Percentiles rank a stretch among this genome's conserved stretches.
Conservation (phyloP, 1,139 yeast species). For the Candida sp. region DNA sequence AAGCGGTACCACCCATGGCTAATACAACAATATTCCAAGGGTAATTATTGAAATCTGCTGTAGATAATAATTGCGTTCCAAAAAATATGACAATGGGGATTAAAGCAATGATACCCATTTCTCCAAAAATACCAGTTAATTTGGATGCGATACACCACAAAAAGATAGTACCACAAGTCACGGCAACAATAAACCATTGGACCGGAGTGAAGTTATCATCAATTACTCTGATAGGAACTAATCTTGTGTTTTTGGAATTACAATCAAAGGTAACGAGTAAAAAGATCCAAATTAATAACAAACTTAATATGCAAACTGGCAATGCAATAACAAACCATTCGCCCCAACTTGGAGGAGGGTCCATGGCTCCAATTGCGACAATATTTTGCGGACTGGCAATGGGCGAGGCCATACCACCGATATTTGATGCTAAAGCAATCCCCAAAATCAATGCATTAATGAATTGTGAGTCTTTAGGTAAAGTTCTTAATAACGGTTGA, state of each 20-base stretch:
- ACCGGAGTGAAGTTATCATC: slow-evolving; percentile 56
- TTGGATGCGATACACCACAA: slow-evolving; percentile 70
- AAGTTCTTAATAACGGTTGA: slow-evolving; percentile 59
- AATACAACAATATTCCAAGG: slow-evolving; percentile 76
- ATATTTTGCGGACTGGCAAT: slow-evolving; percentile 78
- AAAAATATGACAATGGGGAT: slow-evolving; percentile 65
- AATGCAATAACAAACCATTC: slow-evolving; percentile 70
- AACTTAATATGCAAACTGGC: slow-evolving; percentile 57
- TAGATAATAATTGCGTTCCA: slow-evolving; percentile 65
- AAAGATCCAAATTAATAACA: slow-evolving; percentile 54
- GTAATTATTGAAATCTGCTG: slow-evolving; percentile 66
- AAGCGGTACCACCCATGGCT: slow-evolving; percentile 79
- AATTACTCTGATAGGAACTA: slow-evolving; percentile 53
- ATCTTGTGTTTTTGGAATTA: slow-evolving; percentile 35
- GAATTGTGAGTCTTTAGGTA: slow-evolving; percentile 59
- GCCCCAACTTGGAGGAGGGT: slow-evolving; percentile 72
- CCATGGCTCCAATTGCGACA: slow-evolving; percentile 67
- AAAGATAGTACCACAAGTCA: slow-evolving; percentile 53
- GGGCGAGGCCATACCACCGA: slow-evolving; percentile 83
- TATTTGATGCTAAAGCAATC: slow-evolving; percentile 67
- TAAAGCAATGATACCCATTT: slow-evolving; percentile 68
- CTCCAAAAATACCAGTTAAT: slow-evolving; percentile 56
- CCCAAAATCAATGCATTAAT: slow-evolving; percentile 66
- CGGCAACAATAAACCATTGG: slow-evolving; percentile 61
- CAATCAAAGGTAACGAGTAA: slow-evolving; percentile 56